Evolutionary conservation across 2,329 filamentous ascomycete species (phyloP), one percentile per base, ranked within the genome.

Genomic region (Teratosphaeria viscida): DNA sequence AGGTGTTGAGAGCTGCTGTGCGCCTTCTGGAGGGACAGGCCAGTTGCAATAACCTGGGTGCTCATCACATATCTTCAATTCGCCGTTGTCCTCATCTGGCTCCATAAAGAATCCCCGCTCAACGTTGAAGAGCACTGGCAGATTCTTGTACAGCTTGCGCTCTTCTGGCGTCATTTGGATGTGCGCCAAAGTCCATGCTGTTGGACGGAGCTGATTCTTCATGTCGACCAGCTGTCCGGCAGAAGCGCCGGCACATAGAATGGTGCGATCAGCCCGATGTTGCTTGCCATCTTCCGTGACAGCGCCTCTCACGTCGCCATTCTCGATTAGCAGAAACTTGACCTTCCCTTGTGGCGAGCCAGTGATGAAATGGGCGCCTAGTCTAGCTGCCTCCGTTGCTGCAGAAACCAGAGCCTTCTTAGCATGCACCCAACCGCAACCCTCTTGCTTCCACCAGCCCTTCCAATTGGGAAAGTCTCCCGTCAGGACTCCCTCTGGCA

Each of bases 1-100:
- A 0, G 77, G 76, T 0, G 75, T 61, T 6, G 74, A 77, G 23
- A 67, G 65, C 35, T 66, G 63, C 27, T 72, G 66, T 7, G 69
- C 72, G 35, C 66, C 60, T 16, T 58, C 43, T 0, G 66, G 60
- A 32, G 71, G 66, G 0, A 61, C 59, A 10, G 77, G 63, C 52
- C 75, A 78, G 60, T 82, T 82, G 59, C 76, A 78, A 62, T 83
- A 84, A 3, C 81, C 81, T 0, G 81, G 81, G 60, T 83, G 81
- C 63, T 83, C 80, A 62, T 84, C 81, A 66, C 82, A 79, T 55
- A 81, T 72, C 63, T 80, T 80, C 16, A 80, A 69, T 60, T 79
- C 74, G 52, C 74, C 71, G 1, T 71, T 74, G 47, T 78, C 76
- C 39, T 74, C 76, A 53, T 78, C 76, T 0, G 78, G 77, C 57